Percentiles rank a stretch among this genome's conserved stretches.
Evolutionary conservation across 78 protist genomes (phyloP).

Genomic region (Blattamonas nauphoetae): DNA sequence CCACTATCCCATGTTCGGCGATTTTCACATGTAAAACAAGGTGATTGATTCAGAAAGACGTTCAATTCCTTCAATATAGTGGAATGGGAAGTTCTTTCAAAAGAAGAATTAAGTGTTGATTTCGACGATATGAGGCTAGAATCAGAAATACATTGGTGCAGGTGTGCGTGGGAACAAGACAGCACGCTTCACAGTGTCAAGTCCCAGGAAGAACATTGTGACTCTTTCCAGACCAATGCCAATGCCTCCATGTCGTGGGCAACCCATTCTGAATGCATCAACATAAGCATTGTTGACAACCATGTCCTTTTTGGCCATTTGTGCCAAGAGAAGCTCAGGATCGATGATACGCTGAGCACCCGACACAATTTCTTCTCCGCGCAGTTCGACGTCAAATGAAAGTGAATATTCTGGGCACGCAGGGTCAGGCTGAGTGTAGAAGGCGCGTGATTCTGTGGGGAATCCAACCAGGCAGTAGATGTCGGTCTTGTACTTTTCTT

Average conservation of each 20-base stretch:
- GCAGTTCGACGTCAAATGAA: constrained; percentile 92
- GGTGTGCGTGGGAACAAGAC: constrained; percentile 96
- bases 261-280: constrained; percentile 90
- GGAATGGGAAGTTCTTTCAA: too few relatives aligned
- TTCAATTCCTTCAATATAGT: too few relatives aligned
- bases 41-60: too few relatives aligned
- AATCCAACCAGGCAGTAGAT: constrained; percentile 81
- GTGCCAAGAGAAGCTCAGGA: constrained; percentile 50
- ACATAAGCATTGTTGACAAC: constrained; percentile 49
- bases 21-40: too few relatives aligned
- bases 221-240: constrained; percentile 93
- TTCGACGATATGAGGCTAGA: too few relatives aligned
- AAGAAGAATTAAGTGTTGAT: too few relatives aligned
- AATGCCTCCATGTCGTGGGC: constrained; percentile 96
- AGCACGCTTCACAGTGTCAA: constrained; percentile 77
- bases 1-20: too few relatives aligned
- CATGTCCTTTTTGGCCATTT: neutral
- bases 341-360: constrained; percentile 99
- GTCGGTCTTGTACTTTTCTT: constrained; percentile 76
- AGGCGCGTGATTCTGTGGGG: constrained; percentile 76
- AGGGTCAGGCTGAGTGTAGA: constrained; percentile 97
- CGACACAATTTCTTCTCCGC: constrained; percentile 95
- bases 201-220: constrained; percentile 83
- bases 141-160: too few relatives aligned
- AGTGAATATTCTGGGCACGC: constrained; percentile 60